Evolutionary conservation across 169 alveolate species (phyloP).

Genomic region (Eimeria maxima): DNA sequence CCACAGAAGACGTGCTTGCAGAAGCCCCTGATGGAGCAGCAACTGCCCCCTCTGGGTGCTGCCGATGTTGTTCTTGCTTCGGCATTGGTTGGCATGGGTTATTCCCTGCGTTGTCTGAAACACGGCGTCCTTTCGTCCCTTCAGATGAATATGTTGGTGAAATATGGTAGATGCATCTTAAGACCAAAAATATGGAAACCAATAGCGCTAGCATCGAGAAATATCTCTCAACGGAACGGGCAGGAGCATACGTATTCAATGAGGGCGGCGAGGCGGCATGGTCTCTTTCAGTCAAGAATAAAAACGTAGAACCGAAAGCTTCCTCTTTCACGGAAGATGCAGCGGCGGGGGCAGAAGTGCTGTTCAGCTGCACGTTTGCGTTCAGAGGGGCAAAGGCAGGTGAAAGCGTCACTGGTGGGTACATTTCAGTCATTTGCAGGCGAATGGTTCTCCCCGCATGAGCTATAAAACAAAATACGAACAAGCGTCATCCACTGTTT

Average conservation of each 20-base stretch:
- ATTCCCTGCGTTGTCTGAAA: background rate
- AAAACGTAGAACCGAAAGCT: background rate
- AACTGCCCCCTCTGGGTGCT: background rate
- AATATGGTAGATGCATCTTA: background rate
- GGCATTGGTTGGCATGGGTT: background rate
- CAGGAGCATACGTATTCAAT: background rate
- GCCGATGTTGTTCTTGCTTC: background rate
- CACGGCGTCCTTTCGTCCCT: background rate
- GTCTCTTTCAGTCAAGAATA: background rate
- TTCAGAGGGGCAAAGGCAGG: background rate
- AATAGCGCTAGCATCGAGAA: background rate
- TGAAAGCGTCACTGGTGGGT: background rate
- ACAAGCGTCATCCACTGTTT: no score
- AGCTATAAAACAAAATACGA: background rate
- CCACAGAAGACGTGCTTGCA: background rate
- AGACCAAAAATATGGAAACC: background rate
- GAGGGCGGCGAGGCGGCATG: background rate
- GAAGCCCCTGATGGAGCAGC: background rate
- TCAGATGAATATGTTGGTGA: background rate
- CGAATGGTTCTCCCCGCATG: background rate
- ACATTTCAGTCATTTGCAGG: background rate
- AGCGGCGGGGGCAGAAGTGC: background rate
- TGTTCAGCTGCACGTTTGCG: background rate
- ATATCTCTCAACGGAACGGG: background rate
- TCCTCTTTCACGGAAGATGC: background rate